Evolutionary conservation across 345 rosid genomes (phyloP), one percentile per base, ranked within the genome.

Genomic region (Cardamine occulta): DNA sequence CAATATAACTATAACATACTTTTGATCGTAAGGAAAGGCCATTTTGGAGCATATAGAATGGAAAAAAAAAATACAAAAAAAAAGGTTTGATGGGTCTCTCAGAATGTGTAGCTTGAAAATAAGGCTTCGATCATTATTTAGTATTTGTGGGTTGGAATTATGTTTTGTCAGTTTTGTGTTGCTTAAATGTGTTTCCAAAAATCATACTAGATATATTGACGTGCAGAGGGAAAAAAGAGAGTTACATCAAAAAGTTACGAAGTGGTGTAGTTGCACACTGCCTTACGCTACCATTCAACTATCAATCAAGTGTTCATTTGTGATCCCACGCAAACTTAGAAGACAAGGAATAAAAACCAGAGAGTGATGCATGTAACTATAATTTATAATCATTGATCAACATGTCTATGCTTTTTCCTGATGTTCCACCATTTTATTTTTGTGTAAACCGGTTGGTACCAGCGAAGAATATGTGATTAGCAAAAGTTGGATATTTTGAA

Each of bases 221-320:
- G 31, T 18, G 55, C 29, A 44, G 10, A 40, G 8, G 66, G 18
- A 42, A 52, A 14, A 44, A 29, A 57, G 18, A 70, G 26, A 71
- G 48, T 34, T 44, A 9, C 12, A 58, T 56, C 29, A 55, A 54
- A 39, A 39, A 32, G 51, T 60, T 23, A 49, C 49, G 49, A 61
- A 49, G 61, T 59, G 62, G 23, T 57, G 59, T 45, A 56, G 66
- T 45, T 45, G 61, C 67, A 66, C 73, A 32, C n/a, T 21, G 32
- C 40, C 26, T 68, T 75, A 75, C 69, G 63, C 37, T 68, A 68
- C 69, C 74, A 31, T 51, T 75, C 39, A 68, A 48, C 54, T 48
- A 66, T 66, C 68, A 52, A 75, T 52, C 79, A 75, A 68, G 74
- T 75, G 60, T 19, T 63, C 45, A 51, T 26, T 29, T 68, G 74